Percentiles rank a stretch among this genome's conserved stretches.
These are phyloP conservation scores for Sanghuangporus baumii DNA, from an alignment of 1,284 basidiomycete species.

Conservation along the genomic window DNA sequence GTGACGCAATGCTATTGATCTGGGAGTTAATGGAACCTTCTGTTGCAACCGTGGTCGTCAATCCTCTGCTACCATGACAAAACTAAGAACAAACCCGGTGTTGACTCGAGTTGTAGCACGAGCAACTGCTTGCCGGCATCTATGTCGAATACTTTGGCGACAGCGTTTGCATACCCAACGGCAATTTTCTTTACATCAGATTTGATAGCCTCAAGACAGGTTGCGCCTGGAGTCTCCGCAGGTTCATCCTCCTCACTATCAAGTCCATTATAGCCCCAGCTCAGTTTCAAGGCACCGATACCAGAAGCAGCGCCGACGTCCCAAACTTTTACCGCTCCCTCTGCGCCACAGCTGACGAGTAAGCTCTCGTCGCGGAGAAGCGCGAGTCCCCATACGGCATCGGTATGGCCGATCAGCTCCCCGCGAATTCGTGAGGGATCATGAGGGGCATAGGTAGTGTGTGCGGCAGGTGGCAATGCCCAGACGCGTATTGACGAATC, in stretches of 20 bases:
- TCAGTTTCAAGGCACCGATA: slow-evolving; percentile 57
- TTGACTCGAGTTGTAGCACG: slow-evolving; percentile 62
- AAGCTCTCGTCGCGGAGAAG: slow-evolving; percentile 71
- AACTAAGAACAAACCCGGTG: slow-evolving; percentile 50
- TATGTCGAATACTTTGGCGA: slow-evolving; percentile 88
- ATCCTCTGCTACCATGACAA: neutral
- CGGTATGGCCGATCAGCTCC: slow-evolving; percentile 86
- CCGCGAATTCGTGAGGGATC: slow-evolving; percentile 75
- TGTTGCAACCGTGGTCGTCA: slow-evolving; percentile 26
- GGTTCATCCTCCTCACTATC: slow-evolving; percentile 44
- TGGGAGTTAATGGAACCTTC: slow-evolving; percentile 72
- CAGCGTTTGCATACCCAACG: slow-evolving; percentile 89
- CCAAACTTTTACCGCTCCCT: slow-evolving; percentile 93
- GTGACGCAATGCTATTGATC: slow-evolving; percentile 86
- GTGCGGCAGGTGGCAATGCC: slow-evolving; percentile 67
- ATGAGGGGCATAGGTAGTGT: slow-evolving; percentile 84
- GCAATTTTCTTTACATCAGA: slow-evolving; percentile 74
- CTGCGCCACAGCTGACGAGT: slow-evolving; percentile 85
- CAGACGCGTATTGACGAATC: slow-evolving; percentile 93
- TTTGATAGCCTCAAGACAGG: slow-evolving; percentile 76
- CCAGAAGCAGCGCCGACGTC: slow-evolving; percentile 63
- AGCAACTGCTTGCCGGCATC: slow-evolving; percentile 79
- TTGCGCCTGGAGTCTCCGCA: slow-evolving; percentile 58
- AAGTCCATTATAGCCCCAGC: slow-evolving; percentile 76
- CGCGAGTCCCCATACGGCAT: slow-evolving; percentile 93